Evolutionary conservation across 495 filamentous ascomycete genomes (phyloP), one percentile per base, ranked within the genome.

Genomic region (Penicillium turbatum): DNA sequence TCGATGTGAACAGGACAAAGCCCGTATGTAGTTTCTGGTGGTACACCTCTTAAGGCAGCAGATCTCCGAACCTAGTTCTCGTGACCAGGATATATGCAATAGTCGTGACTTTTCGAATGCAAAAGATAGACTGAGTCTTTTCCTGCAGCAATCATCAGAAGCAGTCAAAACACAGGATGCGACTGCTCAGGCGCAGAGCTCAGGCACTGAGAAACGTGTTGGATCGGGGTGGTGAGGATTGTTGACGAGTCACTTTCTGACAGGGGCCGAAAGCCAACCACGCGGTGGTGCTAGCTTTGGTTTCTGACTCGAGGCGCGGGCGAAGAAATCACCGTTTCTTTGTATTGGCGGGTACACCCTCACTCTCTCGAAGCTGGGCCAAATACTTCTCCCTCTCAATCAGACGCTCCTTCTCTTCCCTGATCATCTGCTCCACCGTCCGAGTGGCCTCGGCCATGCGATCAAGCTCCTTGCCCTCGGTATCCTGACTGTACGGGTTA

Each of bases 401-500:
- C 35, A 84, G 71, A 60, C 82, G 79, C 50, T 82, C 78, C 57
- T 85, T 82, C 56, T 90, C 85, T 65, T 86, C 83, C 58, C 76
- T 81, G 55, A 83, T 75, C 69, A 89, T 83, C 59, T 84, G 81
- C 59, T 86, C 78, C 39, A 95, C 82, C 29, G 83, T 84, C 73
- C 84, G 85, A 21, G 83, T 75, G 1, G 81, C 82, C 53, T 79
- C 76, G 8, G 61, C 67, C 50, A 86, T 68, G 12, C 79, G 72
- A 61, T 83, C 79, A 53, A 86, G 54, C 71, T 93, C 88, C 51
- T 79, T 72, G 59, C 79, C 77, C 71, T 95, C 90, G 46, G 85
- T 85, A 67, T 86, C 83, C 59, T 75, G 72, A 66, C 85, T 88
- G 64, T 88, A 91, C n/a, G 85, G 84, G 62, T 88, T 84, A 13